Evolutionary conservation across 495 filamentous ascomycete species (phyloP), one percentile per base, ranked within the genome.

Genomic region (Cudoniella acicularis): DNA sequence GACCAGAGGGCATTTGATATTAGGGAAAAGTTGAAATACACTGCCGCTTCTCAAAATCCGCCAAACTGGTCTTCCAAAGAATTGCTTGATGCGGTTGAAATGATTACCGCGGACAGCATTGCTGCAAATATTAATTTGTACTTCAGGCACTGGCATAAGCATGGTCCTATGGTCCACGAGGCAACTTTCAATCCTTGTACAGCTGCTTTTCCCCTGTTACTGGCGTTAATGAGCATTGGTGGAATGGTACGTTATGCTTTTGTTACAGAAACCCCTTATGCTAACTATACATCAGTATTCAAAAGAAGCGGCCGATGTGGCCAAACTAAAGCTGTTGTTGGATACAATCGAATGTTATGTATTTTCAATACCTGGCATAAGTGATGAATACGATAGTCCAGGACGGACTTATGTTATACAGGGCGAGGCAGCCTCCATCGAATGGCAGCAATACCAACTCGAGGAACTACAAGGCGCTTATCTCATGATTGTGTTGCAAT

Each of bases 61-160:
- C 62, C 65, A 27, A 47, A 67, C 42, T 21, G 1, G 3, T 52
- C 63, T 10, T 36, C 54, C 3, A 45, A 55, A 22, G 62, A 63
- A 26, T 2, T 65, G 0, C 26, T 65, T 0, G 59, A 62, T 9
- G 59, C 62, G 10, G 54, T 65, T 42, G 52, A 63, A 17, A 16
- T 57, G 8, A 63, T 68, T 2, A 64, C 59, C 0, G 62, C 42
- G 8, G 48, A 53, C 25, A 62, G 49, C 47, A 61, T 68, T 55
- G 62, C 53, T 10, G 48, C 17, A 17, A 63, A 60, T 46, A 59
- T 63, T 11, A 62, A 62, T 30, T 56, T 65, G 25, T 68, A 68
- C 49, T 68, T 68, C 27, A 27, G 60, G 26, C 62, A 68, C 46
- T 68, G 62, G 62, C 62, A 68, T 43, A 64, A 64, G 43, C 65